Conservation (phyloP, 2,329 filamentous ascomycete species). For the Xylaria sp. region DNA sequence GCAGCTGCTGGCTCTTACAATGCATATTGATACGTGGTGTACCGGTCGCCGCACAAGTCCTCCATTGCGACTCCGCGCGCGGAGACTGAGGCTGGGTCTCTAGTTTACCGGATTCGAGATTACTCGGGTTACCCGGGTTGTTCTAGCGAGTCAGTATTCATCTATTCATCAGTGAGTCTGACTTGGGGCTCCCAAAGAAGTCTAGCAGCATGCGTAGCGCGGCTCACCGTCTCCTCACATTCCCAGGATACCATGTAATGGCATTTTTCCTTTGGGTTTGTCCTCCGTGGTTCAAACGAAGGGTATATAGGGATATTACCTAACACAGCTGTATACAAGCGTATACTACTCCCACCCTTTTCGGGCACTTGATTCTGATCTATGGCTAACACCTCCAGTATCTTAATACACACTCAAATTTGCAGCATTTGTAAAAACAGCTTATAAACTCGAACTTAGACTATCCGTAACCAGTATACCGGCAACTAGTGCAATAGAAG, state of each 20-base stretch:
- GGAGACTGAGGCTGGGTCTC: slow-evolving; percentile 1
- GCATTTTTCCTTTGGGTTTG: no score
- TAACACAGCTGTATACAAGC: background rate
- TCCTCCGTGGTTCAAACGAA: background rate
- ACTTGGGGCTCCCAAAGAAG: slow-evolving; percentile 11
- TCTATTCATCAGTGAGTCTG: slow-evolving; percentile 4
- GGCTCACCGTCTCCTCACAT: background rate
- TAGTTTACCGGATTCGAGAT: background rate
- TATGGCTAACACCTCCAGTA: background rate
- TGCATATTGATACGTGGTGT: background rate
- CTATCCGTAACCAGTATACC: slow-evolving; percentile 5
- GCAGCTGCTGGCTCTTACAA: background rate
- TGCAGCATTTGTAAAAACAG: background rate
- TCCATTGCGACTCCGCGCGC: background rate
- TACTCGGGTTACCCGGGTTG: slow-evolving; percentile 18
- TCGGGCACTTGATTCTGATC: background rate
- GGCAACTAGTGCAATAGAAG: background rate
- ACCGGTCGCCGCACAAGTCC: slow-evolving; percentile 1
- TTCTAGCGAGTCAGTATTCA: slow-evolving; percentile 24
- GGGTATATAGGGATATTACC: background rate
- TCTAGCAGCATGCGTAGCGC: slow-evolving; percentile 5
- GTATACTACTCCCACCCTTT: background rate
- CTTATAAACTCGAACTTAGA: background rate
- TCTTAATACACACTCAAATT: background rate
- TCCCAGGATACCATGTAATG: background rate